Evolutionary conservation across 345 rosid genomes (phyloP).

Genomic region (Aegle marmelos): DNA sequence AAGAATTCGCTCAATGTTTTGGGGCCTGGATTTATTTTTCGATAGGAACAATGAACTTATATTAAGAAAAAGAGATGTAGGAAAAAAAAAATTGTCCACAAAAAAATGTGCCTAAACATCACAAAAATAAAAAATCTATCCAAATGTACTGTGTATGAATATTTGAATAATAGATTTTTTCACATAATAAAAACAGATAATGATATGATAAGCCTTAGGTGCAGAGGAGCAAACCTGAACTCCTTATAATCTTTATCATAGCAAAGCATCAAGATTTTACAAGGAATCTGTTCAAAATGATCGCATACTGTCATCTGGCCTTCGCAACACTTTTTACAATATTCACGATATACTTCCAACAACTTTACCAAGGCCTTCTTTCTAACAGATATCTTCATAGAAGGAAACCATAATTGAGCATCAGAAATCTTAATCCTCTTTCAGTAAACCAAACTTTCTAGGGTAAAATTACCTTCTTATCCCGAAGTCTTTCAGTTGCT

Average conservation of each 20-base stretch:
- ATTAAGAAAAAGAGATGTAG: not conserved
- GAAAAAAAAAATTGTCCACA: too few species aligned
- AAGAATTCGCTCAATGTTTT: conserved; percentile 67
- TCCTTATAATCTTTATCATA: conserved; percentile 74
- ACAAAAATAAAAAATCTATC: not conserved
- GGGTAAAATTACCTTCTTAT: conserved; percentile 68
- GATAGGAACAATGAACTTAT: not conserved
- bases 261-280: conserved; percentile 79
- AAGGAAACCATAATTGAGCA: conserved; percentile 18
- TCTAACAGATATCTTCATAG: conserved; percentile 70
- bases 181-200: not conserved
- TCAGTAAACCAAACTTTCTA: conserved; percentile 2
- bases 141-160: conserved; percentile 30
- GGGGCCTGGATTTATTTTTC: conserved; percentile 42
- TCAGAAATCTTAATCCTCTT: conserved; percentile 4
- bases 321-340: conserved; percentile 72
- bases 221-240: conserved; percentile 50
- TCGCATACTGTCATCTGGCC: conserved; percentile 51
- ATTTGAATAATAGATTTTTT: conserved; percentile 4
- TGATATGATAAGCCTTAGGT: conserved; percentile 7
- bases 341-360: conserved; percentile 75
- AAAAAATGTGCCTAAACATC: too few species aligned
- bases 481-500: conserved; percentile 80
- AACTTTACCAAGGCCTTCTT: conserved; percentile 77
- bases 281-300: conserved; percentile 78